Conservation (phyloP, 23 red algal species). For the Chondrus crispus region DNA sequence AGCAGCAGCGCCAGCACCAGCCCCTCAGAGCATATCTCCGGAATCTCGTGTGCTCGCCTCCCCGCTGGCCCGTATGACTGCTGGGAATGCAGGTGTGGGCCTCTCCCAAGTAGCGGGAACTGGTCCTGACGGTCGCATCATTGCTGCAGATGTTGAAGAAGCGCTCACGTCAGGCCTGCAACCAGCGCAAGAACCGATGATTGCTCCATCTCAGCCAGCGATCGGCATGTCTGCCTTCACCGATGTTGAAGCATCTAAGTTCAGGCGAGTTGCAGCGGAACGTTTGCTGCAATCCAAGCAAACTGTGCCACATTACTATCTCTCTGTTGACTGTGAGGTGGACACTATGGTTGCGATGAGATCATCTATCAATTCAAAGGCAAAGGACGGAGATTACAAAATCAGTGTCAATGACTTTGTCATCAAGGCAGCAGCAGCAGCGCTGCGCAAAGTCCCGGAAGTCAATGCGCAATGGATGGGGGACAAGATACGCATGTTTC, state of each 20-base stretch:
- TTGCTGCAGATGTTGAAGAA: constrained; percentile 68
- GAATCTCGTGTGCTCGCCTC: constrained; percentile 47
- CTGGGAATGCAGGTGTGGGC: constrained; percentile 51
- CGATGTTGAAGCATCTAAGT: constrained; percentile 56
- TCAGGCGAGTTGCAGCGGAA: constrained; percentile 64
- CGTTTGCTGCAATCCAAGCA: constrained; percentile 90
- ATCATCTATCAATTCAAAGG: constrained; percentile 58
- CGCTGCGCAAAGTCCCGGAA: constrained; percentile 85
- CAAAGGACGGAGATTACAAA: constrained; percentile 66
- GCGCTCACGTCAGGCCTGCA: constrained; percentile 20
- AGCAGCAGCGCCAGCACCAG: neutral
- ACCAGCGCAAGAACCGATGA: neutral
- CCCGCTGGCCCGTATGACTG: constrained; percentile 62
- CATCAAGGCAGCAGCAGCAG: constrained; percentile 86
- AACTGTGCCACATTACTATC: constrained; percentile 90
- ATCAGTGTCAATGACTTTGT: constrained; percentile 98
- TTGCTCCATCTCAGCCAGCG: neutral
- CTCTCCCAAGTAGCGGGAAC: constrained; percentile 42
- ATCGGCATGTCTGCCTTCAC: constrained; percentile 50
- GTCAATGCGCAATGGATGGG: constrained; percentile 95
- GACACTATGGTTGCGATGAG: constrained; percentile 80
- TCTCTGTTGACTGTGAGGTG: constrained; percentile 59
- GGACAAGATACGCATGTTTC: constrained; percentile 70
- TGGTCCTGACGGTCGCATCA: constrained; percentile 66
- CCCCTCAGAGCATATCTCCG: neutral